Percentiles rank a stretch among this genome's conserved stretches.
These are phyloP conservation scores for Erucastrum elatum DNA, from an alignment of 345 rosid genomes.

Conservation along the genomic window DNA sequence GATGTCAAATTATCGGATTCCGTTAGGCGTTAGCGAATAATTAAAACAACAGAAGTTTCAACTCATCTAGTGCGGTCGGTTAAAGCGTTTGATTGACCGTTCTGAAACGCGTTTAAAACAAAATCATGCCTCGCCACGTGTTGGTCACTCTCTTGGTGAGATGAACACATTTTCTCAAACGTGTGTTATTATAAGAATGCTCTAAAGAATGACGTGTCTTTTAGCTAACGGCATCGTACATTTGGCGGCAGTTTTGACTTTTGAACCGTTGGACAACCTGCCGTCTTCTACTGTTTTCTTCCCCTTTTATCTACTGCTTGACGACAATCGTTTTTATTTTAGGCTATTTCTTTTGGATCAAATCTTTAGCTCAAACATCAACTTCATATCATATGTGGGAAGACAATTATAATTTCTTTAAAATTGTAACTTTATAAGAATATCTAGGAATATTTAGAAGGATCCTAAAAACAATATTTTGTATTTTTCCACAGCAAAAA, in stretches of 20 bases:
- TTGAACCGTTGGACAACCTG: conserved; percentile 30
- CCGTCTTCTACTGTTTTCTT: background rate
- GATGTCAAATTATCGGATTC: conserved; percentile 12
- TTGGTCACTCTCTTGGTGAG: conserved; percentile 12
- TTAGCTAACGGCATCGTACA: conserved; percentile 29
- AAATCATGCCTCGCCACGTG: conserved; percentile 25
- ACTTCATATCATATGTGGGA: too few relatives aligned
- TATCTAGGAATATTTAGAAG: too few relatives aligned
- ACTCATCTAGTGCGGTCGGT: conserved; percentile 38
- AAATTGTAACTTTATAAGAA: too few relatives aligned
- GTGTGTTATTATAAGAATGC: conserved; percentile 30
- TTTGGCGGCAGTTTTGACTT: conserved; percentile 41
- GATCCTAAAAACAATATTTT: too few relatives aligned
- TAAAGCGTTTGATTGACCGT: conserved; percentile 39
- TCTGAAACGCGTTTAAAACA: conserved; percentile 37
- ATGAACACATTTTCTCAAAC: conserved; percentile 35
- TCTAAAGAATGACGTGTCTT: conserved; percentile 27
- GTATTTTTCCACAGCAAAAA: too few relatives aligned
- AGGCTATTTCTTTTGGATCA: too few relatives aligned
- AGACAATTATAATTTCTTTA: too few relatives aligned
- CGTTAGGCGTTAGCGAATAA: conserved; percentile 6
- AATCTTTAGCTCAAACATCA: too few relatives aligned
- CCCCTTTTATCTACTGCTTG: background rate
- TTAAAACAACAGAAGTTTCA: conserved; percentile 22
- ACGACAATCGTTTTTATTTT: background rate